Evolutionary conservation across 2,329 filamentous ascomycete genomes (phyloP), one percentile per base, ranked within the genome.

Genomic region (Lomentospora prolificans): DNA sequence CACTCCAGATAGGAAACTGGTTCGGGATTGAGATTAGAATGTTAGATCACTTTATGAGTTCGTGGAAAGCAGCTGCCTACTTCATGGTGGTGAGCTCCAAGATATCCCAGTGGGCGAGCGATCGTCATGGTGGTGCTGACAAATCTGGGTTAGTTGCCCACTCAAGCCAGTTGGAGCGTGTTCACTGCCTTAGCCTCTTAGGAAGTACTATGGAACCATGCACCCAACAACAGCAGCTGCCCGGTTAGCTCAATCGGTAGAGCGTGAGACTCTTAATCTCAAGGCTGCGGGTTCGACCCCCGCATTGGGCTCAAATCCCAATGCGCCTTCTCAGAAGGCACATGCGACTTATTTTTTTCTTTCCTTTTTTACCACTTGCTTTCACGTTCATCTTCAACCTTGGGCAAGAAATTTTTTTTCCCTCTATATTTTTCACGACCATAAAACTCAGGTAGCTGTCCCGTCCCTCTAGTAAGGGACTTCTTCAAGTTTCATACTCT

Each of bases 181-280:
- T n/a, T n/a, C n/a, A n/a, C n/a, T n/a, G n/a, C n/a, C n/a, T n/a
- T n/a, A n/a, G n/a, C n/a, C n/a, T n/a, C n/a, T 22, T 48, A 48
- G 17, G 22, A 22, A 22, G 24, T 10, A 5, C 19, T 27, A 7
- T 0, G 19, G 2, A 6, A 25, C 5, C 6, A 8, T 22, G 41
- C 22, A 4, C 2, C 22, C 44, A 48, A 48, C 44, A 48, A 48
- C 19, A 48, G 24, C 12, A 25, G 17, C 51, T 51, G 75, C 75
- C 75, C 72, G 75, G 76, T 75, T 83, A 82, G 79, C 79, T 82
- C 79, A 82, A 82, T 82, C 78, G 78, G 79, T 84, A 85, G 82
- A 85, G 81, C 81, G 81, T 84, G 77, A 83, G 81, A 84, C 82
- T 85, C 82, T 80, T 79, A 79, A 70, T 70, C 68, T 69, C 66